Evolutionary conservation across 495 filamentous ascomycete genomes (phyloP).

Genomic region (Chaetomidium leptoderma): DNA sequence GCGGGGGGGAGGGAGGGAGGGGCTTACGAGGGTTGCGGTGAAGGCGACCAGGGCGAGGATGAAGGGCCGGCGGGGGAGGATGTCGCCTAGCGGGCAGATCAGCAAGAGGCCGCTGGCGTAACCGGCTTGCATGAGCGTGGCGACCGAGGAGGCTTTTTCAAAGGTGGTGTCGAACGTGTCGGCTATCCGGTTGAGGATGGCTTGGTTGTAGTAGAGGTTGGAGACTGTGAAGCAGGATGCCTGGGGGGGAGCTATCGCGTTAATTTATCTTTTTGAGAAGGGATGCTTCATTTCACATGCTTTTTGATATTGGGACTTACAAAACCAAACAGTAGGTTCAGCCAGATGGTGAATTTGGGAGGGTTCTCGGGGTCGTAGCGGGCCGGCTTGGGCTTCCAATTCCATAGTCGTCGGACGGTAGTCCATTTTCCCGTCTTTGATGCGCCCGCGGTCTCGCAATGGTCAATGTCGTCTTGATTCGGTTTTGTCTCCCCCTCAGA

Average conservation of each 20-base stretch:
- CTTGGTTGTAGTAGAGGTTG: constrained; percentile 67
- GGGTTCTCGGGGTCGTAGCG: constrained; percentile 33
- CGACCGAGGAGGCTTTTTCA: constrained; percentile 56
- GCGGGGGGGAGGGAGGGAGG: neutral
- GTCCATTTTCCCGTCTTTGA: neutral
- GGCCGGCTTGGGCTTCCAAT: constrained; percentile 30
- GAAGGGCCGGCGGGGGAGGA: constrained; percentile 65
- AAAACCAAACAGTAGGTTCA: constrained; percentile 34
- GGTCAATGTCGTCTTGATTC: neutral
- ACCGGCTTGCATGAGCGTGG: constrained; percentile 75
- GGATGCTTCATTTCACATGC: too few species aligned
- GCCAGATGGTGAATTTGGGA: constrained; percentile 33
- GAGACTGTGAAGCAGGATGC: constrained; percentile 51
- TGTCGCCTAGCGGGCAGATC: constrained; percentile 73
- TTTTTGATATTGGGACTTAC: constrained; percentile 21
- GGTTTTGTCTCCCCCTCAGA: neutral
- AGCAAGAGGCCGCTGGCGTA: constrained; percentile 73
- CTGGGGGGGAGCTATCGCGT: too few species aligned
- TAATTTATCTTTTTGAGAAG: too few species aligned
- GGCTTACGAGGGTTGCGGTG: constrained; percentile 59
- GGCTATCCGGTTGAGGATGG: constrained; percentile 62
- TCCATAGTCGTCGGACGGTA: constrained; percentile 9
- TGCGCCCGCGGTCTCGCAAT: neutral
- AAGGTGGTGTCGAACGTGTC: constrained; percentile 56
- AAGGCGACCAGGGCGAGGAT: constrained; percentile 61